Evolutionary conservation across 2,329 filamentous ascomycete genomes (phyloP).

Genomic region (Apiospora phragmitis): DNA sequence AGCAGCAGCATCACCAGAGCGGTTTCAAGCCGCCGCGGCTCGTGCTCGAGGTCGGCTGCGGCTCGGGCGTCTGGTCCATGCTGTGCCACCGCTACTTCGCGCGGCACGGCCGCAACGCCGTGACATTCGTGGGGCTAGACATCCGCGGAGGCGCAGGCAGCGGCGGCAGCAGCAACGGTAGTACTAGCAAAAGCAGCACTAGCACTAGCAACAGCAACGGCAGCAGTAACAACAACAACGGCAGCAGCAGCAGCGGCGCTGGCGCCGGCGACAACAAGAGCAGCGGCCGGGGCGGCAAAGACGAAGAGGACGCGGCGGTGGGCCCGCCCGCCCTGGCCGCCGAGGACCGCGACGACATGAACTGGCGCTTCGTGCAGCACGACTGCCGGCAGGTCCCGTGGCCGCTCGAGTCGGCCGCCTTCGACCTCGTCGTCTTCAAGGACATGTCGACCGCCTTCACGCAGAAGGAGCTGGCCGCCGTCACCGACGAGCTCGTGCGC

Average conservation of each 20-base stretch:
- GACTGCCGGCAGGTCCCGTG: constrained; percentile 58
- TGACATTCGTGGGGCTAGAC: constrained; percentile 29
- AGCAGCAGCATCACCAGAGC: not conserved
- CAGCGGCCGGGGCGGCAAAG: not conserved
- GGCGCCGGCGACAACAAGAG: not conserved
- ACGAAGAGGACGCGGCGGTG: not conserved
- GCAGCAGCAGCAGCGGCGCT: not conserved
- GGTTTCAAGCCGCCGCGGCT: constrained; percentile 46
- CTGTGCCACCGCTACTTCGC: constrained; percentile 26
- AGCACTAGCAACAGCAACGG: not conserved
- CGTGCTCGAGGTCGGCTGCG: constrained; percentile 64
- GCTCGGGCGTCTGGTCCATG: constrained; percentile 62
- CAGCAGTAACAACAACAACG: too few species aligned
- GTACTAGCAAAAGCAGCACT: not conserved
- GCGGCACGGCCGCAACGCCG: constrained; percentile 18
- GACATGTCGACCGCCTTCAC: constrained; percentile 40
- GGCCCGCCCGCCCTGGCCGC: constrained; percentile 5
- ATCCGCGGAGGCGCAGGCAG: constrained; percentile 14
- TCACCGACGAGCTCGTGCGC: constrained; percentile 57
- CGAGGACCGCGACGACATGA: constrained; percentile 20
- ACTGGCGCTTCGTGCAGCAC: constrained; percentile 60
- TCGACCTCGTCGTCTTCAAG: constrained; percentile 16
- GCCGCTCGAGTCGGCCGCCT: constrained; percentile 33
- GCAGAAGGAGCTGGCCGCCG: constrained; percentile 60
- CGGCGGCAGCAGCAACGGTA: not conserved